Base-by-base conservation (phyloP, 352 stramenopile genomes). In the Globisporangium paddicum region DNA sequence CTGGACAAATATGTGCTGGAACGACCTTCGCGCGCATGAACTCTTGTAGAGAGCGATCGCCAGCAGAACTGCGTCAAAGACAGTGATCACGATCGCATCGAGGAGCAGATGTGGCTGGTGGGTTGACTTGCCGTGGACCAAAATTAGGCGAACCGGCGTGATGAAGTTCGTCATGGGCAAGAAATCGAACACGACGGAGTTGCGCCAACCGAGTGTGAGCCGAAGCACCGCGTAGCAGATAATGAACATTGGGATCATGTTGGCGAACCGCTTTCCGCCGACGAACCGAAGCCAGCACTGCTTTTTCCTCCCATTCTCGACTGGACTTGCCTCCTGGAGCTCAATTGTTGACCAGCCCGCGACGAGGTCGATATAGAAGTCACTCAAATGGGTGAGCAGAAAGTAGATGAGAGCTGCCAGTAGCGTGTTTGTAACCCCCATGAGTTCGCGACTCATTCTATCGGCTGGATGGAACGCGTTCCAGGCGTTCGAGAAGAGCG, bases 151-250 rank as follows among this genome's bases (percentile, higher is more conserved):
- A 25, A 67, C 35, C 5, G 58, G 34, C 2, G 73, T 79, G 51
- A 82, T 66, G 57, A 67, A 10, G 40, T 77, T 82, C 7, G 70
- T 67, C 58, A 71, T 60, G 2, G 73, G 70, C 14, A 82, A 41
- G 34, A 79, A 82, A 37, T 79, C 73, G 14, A 75, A 67, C 11
- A 79, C 60, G n/a, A 77, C 50, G 0, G 49, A 53, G 49, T 57
- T 71, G 23, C 58, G 53, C 63, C 67, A 77, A 2, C 57, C 63
- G 6, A 79, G 44, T 11, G 38, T 25, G 3, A 75, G 21, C 0
- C 73, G 70, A 10, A 77, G 45, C 5, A 19, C 60, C 30, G 72
- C 48, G 51, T 79, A 79, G 21, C 23, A 25, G 28, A 66, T 13
- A 35, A 64, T 60, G 10, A 73, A 19, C 5, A 46, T 41, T 25